Evolutionary conservation across 2,329 filamentous ascomycete genomes (phyloP).

Genomic region (Podosphaera xanthii): DNA sequence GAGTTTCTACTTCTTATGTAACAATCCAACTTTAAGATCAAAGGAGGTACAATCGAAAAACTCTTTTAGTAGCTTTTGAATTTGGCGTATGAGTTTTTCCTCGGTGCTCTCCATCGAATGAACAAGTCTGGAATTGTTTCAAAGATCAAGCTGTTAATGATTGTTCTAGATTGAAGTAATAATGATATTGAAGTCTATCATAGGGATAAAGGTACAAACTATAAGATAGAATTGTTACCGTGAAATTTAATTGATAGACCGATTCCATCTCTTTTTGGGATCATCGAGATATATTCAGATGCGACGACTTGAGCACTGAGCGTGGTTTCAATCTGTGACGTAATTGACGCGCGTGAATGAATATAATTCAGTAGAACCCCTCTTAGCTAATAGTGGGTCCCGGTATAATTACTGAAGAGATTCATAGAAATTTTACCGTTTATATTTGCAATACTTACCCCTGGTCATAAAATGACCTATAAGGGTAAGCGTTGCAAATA

Average conservation of each 20-base stretch:
- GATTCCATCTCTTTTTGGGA: neutral
- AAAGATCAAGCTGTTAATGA: no score
- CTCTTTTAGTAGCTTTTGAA: conserved; percentile 26
- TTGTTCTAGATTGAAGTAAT: neutral
- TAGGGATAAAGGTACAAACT: neutral
- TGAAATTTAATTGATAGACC: neutral
- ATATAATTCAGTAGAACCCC: no score
- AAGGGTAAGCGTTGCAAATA: no score
- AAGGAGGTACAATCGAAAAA: conserved; percentile 29
- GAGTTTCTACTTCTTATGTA: conserved; percentile 29
- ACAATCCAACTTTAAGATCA: conserved; percentile 32
- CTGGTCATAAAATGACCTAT: no score
- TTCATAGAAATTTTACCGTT: no score
- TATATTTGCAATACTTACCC: no score
- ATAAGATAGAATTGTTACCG: neutral
- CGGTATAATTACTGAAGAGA: no score
- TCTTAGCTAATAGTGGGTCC: no score
- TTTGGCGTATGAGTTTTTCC: conserved; percentile 26
- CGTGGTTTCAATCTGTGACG: neutral
- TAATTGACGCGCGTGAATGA: neutral
- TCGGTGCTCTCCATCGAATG: conserved; percentile 7
- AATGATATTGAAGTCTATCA: neutral
- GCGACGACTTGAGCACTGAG: neutral
- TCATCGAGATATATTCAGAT: neutral
- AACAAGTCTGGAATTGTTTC: neutral